Evolutionary conservation across 176 grass and related monocot genomes (phyloP), one percentile per base, ranked within the genome.

Genomic region (Oryza glumipatula): DNA sequence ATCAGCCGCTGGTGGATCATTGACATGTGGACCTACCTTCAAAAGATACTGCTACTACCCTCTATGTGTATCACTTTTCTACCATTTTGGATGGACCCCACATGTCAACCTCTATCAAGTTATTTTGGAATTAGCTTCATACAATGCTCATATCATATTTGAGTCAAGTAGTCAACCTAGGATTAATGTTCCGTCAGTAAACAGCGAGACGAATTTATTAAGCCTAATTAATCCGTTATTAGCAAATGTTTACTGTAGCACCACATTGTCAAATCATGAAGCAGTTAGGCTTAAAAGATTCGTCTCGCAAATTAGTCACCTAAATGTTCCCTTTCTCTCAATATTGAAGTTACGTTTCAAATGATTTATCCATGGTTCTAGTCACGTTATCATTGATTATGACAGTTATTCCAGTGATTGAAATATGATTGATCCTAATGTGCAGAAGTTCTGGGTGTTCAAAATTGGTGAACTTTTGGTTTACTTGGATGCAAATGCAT

Each of bases 381-480:
- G 76, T 33, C 12, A n/a, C n/a, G 60, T 39, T 64, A 36, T 63
- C 54, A 80, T 23, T 22, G 74, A 44, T 7, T 43, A 44, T 13
- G 78, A 23, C 35, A 73, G 21, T 28, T 74, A 28, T 17, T 88
- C 13, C 80, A 66, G 1, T 9, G 66, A 78, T 83, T 90, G 7
- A 68, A 68, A 48, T 68, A 39, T 84, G 80, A 86, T 79, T 75
- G 84, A 35, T 87, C 60, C 32, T 70, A 70, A 71, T 71, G 30
- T 84, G 84, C 89, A 90, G 86, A 86, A 92, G 24, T 88, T 86
- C 43, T 80, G 91, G 80, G 83, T 76, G 60, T 90, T 98, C 83
- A 98, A 82, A 88, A 83, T 95, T 78, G 93, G 89, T 60, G 85
- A 87, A 10, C 85, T 90, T 46, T 63, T 94, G 86, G 76, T 95